Percentiles rank a stretch among this genome's conserved stretches.
phyloP scores from a whole-genome alignment of 352 stramenopile genomes.

The Phytophthora sp. region DNA sequence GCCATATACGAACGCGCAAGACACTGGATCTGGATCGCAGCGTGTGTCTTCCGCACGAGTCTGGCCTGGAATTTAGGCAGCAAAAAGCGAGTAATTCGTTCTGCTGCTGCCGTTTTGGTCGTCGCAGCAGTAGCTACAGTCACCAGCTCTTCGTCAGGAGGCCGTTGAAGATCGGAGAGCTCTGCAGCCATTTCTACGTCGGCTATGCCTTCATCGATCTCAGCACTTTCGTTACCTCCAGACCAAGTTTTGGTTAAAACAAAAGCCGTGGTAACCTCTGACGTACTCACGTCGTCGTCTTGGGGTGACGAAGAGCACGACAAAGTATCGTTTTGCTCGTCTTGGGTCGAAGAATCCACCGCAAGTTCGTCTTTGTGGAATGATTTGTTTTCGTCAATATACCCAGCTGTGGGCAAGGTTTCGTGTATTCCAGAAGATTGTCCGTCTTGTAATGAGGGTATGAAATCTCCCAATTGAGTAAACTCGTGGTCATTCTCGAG shows the following conservation, averaged over 20 bases:
- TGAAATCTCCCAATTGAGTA: neutral
- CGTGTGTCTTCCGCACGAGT: neutral
- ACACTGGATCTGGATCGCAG: conserved; percentile 27
- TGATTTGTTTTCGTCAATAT: neutral
- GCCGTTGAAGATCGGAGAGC: neutral
- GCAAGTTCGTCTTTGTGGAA: neutral
- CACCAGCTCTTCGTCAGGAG: neutral
- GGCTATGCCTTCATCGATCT: neutral
- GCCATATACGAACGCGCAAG: conserved; percentile 17
- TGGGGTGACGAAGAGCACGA: neutral
- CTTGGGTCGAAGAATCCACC: neutral
- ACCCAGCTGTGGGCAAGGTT: neutral
- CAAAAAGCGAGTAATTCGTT: conserved; percentile 20
- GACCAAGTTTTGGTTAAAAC: neutral
- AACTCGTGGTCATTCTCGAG: neutral
- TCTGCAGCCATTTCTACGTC: neutral
- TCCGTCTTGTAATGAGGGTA: neutral
- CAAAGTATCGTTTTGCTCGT: neutral
- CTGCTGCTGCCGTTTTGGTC: neutral
- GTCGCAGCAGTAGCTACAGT: neutral
- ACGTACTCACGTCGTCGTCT: neutral
- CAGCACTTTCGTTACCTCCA: neutral
- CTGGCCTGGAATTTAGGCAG: conserved; percentile 14
- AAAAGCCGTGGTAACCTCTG: neutral
- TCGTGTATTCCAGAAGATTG: conserved; percentile 1